Evolutionary conservation across 441 rosid genomes (phyloP).

Genomic region (Pelargonium citronellum): DNA sequence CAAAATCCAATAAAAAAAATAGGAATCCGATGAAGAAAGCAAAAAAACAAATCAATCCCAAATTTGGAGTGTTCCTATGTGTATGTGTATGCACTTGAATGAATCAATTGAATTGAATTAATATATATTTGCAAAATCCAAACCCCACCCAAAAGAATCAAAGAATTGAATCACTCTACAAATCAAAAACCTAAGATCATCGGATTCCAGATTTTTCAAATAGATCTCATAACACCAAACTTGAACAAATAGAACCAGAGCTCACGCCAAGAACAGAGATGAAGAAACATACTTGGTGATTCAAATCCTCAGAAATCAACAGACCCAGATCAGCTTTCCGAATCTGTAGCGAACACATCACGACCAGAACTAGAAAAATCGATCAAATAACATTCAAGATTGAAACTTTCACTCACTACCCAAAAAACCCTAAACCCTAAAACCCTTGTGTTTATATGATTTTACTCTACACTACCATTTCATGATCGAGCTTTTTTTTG

Average conservation of each 20-base stretch:
- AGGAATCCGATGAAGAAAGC: slow-evolving; percentile 82
- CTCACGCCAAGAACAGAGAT: slow-evolving; percentile 27
- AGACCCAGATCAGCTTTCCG: slow-evolving; percentile 44
- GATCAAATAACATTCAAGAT: slow-evolving; percentile 19
- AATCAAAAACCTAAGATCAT: slow-evolving; percentile 55
- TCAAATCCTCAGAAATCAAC: slow-evolving; percentile 32
- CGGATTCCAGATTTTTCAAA: slow-evolving; percentile 73
- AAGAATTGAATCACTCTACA: slow-evolving; percentile 45
- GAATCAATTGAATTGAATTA: slow-evolving; percentile 21
- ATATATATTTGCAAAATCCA: neutral
- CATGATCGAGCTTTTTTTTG: neutral
- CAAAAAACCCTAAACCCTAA: slow-evolving; percentile 42
- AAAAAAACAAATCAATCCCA: slow-evolving; percentile 24
- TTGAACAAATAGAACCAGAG: slow-evolving; percentile 12
- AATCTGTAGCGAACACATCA: slow-evolving; percentile 21
- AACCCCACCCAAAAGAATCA: slow-evolving; percentile 57
- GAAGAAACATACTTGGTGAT: slow-evolving; percentile 30
- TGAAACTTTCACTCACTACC: slow-evolving; percentile 3
- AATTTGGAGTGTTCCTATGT: slow-evolving; percentile 32
- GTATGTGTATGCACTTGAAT: slow-evolving; percentile 25
- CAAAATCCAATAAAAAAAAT: slow-evolving; percentile 17
- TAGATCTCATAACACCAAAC: slow-evolving; percentile 32
- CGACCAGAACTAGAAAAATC: slow-evolving; percentile 8
- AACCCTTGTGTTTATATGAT: slow-evolving; percentile 30
- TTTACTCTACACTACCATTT: slow-evolving; percentile 23